Evolutionary conservation across 352 stramenopile species (phyloP).

Genomic region (Pythium periplocum): DNA sequence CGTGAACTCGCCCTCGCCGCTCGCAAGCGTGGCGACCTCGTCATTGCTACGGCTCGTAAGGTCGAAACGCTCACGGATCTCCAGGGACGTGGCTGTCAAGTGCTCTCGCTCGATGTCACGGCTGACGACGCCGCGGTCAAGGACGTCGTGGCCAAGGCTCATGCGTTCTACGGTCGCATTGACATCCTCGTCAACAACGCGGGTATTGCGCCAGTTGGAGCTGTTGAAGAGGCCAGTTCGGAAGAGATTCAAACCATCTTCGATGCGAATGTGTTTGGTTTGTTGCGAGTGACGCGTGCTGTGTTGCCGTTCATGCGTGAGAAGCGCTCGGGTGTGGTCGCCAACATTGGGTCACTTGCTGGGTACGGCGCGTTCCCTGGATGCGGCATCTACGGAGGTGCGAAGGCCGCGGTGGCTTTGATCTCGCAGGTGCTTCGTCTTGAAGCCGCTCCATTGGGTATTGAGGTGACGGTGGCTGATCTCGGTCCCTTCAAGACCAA

Average conservation of each 20-base stretch:
- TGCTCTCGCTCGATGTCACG: constrained; percentile 4
- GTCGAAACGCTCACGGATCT: constrained; percentile 5
- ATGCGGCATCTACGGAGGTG: constrained; percentile 28
- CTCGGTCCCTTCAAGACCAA: constrained; percentile 4
- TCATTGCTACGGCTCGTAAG: constrained; percentile 10
- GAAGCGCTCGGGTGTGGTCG: constrained; percentile 27
- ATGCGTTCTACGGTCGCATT: constrained; percentile 5
- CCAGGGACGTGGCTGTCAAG: constrained; percentile 1
- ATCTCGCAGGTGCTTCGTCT: constrained; percentile 24
- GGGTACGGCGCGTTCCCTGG: constrained; percentile 23
- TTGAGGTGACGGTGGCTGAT: constrained; percentile 10
- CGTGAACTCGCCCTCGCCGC: constrained; percentile 1
- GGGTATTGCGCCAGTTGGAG: constrained; percentile 11
- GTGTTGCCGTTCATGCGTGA: constrained; percentile 37
- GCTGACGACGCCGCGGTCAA: not conserved
- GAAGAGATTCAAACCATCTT: constrained; percentile 30
- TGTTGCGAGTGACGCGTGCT: constrained; percentile 24
- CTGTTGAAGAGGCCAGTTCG: constrained; percentile 16
- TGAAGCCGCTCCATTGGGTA: constrained; percentile 28
- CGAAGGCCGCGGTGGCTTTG: constrained; percentile 34
- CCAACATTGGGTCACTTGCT: constrained; percentile 34
- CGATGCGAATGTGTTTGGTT: constrained; percentile 45
- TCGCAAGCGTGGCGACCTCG: constrained; percentile 1
- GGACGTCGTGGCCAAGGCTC: not conserved
- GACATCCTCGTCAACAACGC: constrained; percentile 11